Evolutionary conservation across 805 yeast genomes (phyloP).

Genomic region (Cyberlindnera maritima): DNA sequence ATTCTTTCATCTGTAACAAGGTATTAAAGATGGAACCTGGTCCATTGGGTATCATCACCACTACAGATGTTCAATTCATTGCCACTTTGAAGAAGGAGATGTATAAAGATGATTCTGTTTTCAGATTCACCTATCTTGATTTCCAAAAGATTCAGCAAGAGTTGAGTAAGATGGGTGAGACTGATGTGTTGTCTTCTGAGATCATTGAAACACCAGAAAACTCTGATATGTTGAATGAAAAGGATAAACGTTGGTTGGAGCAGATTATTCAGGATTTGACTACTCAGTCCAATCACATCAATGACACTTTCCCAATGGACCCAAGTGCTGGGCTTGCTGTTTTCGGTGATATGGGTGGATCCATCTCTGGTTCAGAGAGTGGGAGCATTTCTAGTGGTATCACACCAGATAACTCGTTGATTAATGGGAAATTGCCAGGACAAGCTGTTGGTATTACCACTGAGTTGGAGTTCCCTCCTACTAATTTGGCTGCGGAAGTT

Average conservation of each 20-base stretch:
- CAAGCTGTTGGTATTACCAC: not conserved
- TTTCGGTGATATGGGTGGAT: no score
- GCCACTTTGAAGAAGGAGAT: conserved; percentile 12
- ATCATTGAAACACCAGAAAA: conserved; percentile 7
- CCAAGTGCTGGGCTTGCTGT: no score
- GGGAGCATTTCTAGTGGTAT: conserved; percentile 5
- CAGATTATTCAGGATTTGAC: conserved; percentile 18
- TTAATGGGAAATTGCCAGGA: not conserved
- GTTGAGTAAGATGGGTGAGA: conserved; percentile 5
- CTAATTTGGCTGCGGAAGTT: not conserved
- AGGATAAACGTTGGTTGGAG: conserved; percentile 24
- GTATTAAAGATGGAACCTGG: conserved; percentile 16
- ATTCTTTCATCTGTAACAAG: conserved; percentile 16
- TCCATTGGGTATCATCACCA: conserved; percentile 1
- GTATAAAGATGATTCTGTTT: conserved; percentile 19
- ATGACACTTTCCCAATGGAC: not conserved
- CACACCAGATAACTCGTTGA: not conserved
- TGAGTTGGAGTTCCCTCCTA: not conserved
- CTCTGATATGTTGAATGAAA: conserved; percentile 12
- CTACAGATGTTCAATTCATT: conserved; percentile 14
- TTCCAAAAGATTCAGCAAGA: conserved; percentile 12
- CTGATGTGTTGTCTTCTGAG: conserved; percentile 3
- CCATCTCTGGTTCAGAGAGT: not conserved
- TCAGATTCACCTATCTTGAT: conserved; percentile 11
- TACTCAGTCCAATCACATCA: conserved; percentile 2